A percentile compares a stretch with the other conserved stretches of the same genome.
These are phyloP conservation scores for Rhodotorula mucilaginosa DNA, from an alignment of 1,284 basidiomycete species.

Conservation along the genomic window DNA sequence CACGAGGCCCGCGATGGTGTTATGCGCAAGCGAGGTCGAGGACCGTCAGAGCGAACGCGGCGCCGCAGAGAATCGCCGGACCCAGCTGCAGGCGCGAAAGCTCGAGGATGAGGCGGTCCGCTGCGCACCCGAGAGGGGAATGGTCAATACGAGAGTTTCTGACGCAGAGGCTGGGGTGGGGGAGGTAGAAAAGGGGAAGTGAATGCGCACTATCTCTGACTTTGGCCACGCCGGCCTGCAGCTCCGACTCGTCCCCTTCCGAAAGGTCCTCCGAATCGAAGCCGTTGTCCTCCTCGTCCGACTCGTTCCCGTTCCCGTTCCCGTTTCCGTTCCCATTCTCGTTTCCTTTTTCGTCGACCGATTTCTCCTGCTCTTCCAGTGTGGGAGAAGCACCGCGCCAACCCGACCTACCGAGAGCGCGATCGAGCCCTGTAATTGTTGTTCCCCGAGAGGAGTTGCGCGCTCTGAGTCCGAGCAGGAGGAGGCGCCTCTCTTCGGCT, in stretches of 20 bases:
- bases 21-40: constrained; percentile 4
- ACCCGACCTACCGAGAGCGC: background rate
- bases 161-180: no score
- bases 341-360: background rate
- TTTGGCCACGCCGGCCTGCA: background rate
- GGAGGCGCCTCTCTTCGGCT: constrained; percentile 10
- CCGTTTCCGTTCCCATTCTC: no score
- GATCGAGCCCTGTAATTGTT: background rate
- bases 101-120: constrained; percentile 15
- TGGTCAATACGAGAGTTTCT: no score
- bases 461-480: background rate
- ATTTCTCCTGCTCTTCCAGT: background rate
- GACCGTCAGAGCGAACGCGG: background rate
- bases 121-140: background rate
- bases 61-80: background rate
- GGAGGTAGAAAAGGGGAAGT: no score
- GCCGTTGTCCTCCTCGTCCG: constrained; percentile 7
- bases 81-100: constrained; percentile 5
- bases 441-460: background rate
- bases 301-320: constrained; percentile 1
- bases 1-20: no score
- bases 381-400: constrained; percentile 14
- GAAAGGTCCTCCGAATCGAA: background rate
- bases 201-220: constrained; percentile 2
- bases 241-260: background rate